Evolutionary conservation across 2,329 filamentous ascomycete genomes (phyloP).

Genomic region (Sclerotinia borealis): DNA sequence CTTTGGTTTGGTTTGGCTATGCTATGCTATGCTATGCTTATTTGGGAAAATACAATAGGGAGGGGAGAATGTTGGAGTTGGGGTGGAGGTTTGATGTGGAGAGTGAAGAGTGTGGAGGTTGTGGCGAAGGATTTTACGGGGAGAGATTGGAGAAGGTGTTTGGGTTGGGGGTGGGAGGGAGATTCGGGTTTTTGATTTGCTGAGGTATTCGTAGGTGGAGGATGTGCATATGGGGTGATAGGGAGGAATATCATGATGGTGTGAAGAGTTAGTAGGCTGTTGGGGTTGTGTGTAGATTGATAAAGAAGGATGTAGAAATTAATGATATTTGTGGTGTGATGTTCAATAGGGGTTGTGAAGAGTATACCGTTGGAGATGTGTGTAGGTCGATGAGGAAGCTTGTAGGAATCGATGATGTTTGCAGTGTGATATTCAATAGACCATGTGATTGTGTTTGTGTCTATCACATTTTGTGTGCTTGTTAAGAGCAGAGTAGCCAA

Average conservation of each 20-base stretch:
- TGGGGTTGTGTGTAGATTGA: no score
- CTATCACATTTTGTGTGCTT: background rate
- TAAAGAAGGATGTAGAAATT: background rate
- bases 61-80: background rate
- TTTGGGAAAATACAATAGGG: background rate
- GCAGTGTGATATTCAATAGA: background rate
- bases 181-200: background rate
- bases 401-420: background rate
- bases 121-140: background rate
- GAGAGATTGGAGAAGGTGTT: background rate
- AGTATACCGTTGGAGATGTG: no score
- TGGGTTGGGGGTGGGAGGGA: no score
- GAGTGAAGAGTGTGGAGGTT: background rate
- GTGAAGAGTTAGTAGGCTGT: background rate
- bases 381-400: no score
- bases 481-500: no score
- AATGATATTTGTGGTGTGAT: background rate
- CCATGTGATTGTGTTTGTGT: rapidly evolving
- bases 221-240: background rate
- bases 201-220: background rate
- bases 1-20: no score
- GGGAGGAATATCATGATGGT: no score
- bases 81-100: background rate
- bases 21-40: no score
- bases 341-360: background rate